phyloP scores from a whole-genome alignment of 176 grass and related monocot genomes.

The Hordeum vulgare region MorexV3_pseudomolecules_assembly NC_058523.1:544531203-544531702 shows the following conservation, averaged over 20 bases:
- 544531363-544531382: neutral
- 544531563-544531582: neutral
- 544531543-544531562: neutral
- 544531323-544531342: too few relatives aligned
- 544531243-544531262: neutral
- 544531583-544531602: neutral
- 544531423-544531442: too few relatives aligned
- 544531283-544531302: neutral
- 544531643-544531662: neutral
- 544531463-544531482: too few relatives aligned
- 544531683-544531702: neutral
- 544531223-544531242: neutral
- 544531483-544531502: neutral
- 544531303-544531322: too few relatives aligned
- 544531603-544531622: neutral
- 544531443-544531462: too few relatives aligned
- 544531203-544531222: neutral
- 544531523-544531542: neutral
- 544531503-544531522: neutral
- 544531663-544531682: neutral
- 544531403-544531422: neutral
- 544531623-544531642: neutral
- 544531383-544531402: neutral
- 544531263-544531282: neutral
- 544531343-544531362: neutral